Evolutionary conservation across 768 basidiomycete genomes (phyloP).

Genomic region (Leccinum rimulosum): DNA sequence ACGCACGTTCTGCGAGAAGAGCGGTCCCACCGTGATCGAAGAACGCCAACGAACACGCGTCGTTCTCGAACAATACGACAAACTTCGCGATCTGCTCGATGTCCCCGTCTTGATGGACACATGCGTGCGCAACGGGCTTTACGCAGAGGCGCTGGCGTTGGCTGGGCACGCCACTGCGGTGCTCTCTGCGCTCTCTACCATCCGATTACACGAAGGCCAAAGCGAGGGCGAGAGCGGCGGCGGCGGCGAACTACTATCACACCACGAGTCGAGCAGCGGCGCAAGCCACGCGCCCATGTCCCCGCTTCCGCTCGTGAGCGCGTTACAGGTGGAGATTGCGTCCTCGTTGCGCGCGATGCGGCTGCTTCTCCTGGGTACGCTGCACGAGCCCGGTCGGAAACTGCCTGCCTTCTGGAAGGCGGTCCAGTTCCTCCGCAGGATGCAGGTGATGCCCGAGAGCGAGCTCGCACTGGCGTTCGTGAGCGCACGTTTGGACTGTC

Average conservation of each 20-base stretch:
- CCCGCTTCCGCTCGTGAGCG: slow-evolving; percentile 34
- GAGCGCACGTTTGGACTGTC: slow-evolving; percentile 63
- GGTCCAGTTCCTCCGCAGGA: slow-evolving; percentile 80
- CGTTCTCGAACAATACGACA: slow-evolving; percentile 94
- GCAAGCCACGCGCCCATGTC: slow-evolving; percentile 26
- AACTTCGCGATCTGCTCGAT: slow-evolving; percentile 88
- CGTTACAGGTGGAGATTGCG: slow-evolving; percentile 65
- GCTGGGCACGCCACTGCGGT: slow-evolving; percentile 65
- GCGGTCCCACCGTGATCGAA: slow-evolving; percentile 64
- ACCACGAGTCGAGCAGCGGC: slow-evolving; percentile 34
- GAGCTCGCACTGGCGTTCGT: slow-evolving; percentile 88
- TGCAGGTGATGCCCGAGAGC: slow-evolving; percentile 68
- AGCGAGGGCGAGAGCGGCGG: neutral
- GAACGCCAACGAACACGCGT: slow-evolving; percentile 74
- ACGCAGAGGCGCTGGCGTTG: slow-evolving; percentile 87
- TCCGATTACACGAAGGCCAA: slow-evolving; percentile 29
- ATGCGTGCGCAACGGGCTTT: slow-evolving; percentile 90
- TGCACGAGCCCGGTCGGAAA: slow-evolving; percentile 81
- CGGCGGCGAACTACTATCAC: slow-evolving; percentile 28
- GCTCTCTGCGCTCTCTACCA: slow-evolving; percentile 37
- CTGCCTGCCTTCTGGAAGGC: slow-evolving; percentile 89
- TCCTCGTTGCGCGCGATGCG: slow-evolving; percentile 67
- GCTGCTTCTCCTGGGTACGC: slow-evolving; percentile 68
- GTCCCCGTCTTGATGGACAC: slow-evolving; percentile 89
- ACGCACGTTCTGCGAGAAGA: slow-evolving; percentile 65